Evolutionary conservation across 441 rosid species (phyloP), one percentile per base, ranked within the genome.

Genomic region (Arabidopsis lyrata): DNA sequence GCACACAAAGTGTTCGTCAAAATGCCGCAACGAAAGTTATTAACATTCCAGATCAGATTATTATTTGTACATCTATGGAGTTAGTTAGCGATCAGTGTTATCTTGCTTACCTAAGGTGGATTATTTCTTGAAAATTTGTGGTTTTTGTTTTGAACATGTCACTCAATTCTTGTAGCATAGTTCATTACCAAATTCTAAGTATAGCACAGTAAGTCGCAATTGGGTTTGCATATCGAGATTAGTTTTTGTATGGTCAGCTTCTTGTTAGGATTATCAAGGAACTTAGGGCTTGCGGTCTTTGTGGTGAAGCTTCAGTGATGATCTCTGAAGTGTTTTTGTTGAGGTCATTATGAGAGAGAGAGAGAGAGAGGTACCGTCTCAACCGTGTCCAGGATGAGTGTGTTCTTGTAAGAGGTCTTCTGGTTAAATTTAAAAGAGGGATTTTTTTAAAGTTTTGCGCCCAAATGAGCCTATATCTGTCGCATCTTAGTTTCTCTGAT

Each of bases 1-100:
- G 79, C 70, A 69, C 59, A 11, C 54, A 15, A 76, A 69, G 24
- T 76, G 79, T 76, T 76, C 32, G 70, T 38, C 2, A 56, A 63
- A 76, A 69, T 76, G 71, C 47, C 61, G 1, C 10, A 69, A 56
- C 6, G 65, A 63, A 36, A 14, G 11, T 41, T 32, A 27, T 32
- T 66, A 14, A 22, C 45, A 15, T 44, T 56, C 54, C 16, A 31
- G 20, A 52, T 58, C 27, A 12, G 18, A 58, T 35, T 49, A 12
- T 50, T 9, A 39, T 24, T 32, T 27, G 0, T 34, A 24, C 70
- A 56, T 44, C 56, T 38, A 39, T 38, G 47, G 3, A 38, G 0
- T 60, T 38, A 38, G 0, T 60, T 38, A n/a, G 6, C 9, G 13
- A 13, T 22, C 1, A 29, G 16, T 70, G 36, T 10, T n/a, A 18